Conservation (phyloP, 192 early-diverging fungal genomes). For the Entophlyctis helioformis region DNA sequence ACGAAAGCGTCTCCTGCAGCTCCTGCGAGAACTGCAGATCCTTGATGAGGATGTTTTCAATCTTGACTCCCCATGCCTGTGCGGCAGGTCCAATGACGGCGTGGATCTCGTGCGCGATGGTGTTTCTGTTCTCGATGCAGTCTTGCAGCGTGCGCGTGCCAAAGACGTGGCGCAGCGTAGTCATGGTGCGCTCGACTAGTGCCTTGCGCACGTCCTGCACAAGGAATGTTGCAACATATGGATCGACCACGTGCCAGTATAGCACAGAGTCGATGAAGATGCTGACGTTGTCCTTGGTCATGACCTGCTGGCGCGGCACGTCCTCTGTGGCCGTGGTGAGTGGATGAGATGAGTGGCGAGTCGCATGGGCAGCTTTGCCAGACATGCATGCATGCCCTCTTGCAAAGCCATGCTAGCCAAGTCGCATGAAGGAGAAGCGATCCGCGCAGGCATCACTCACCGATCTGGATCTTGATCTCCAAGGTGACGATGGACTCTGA, state of each 20-base stretch:
- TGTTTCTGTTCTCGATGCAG: slow-evolving; percentile 77
- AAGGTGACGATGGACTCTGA: slow-evolving; percentile 19
- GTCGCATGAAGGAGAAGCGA: too few species aligned
- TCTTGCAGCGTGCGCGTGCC: slow-evolving; percentile 81
- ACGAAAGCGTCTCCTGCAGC: slow-evolving; percentile 67
- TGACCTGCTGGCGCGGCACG: slow-evolving; percentile 48
- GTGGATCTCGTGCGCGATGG: slow-evolving; percentile 75
- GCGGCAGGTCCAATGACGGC: slow-evolving; percentile 73
- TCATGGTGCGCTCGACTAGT: slow-evolving; percentile 78
- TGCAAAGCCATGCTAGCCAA: too few species aligned
- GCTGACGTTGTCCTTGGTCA: slow-evolving; percentile 86
- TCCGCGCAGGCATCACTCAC: too few species aligned
- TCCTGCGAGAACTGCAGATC: slow-evolving; percentile 66
- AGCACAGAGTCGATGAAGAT: slow-evolving; percentile 76
- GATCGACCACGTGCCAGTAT: slow-evolving; percentile 41
- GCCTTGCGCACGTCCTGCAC: slow-evolving; percentile 68
- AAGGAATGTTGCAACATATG: slow-evolving; percentile 62
- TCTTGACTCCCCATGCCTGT: slow-evolving; percentile 57
- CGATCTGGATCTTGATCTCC: slow-evolving; percentile 55
- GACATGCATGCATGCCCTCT: too few species aligned
- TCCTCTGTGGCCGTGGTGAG: too few species aligned
- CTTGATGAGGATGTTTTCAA: slow-evolving; percentile 71
- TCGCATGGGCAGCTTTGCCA: too few species aligned
- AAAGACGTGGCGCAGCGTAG: slow-evolving; percentile 74
- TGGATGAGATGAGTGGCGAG: too few species aligned